phyloP scores from a whole-genome alignment of 768 basidiomycete species.

The Cystofilobasidium bisporidii region DNA sequence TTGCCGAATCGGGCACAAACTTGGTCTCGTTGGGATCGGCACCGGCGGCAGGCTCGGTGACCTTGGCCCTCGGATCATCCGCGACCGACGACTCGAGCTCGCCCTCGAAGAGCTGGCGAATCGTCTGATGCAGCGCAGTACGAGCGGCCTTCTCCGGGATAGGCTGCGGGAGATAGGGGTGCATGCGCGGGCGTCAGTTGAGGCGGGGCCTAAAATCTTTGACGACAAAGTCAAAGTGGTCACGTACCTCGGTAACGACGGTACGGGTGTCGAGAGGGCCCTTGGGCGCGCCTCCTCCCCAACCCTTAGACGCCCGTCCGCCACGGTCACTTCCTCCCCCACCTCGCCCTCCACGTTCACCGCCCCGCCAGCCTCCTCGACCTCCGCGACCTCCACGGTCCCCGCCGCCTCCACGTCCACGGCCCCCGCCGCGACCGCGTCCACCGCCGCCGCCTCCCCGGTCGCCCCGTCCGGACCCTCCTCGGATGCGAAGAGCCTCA shows the following conservation, averaged over 20 bases:
- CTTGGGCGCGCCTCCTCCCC: constrained; percentile 24
- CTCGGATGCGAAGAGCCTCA: constrained; percentile 8
- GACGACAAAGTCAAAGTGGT: neutral
- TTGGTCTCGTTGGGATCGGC: neutral
- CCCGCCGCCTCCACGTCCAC: constrained; percentile 25
- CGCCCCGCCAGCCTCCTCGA: constrained; percentile 32
- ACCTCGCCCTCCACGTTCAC: neutral
- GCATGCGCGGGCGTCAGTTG: neutral
- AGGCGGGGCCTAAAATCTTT: too few species aligned
- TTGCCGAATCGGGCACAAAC: neutral
- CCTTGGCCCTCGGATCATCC: constrained; percentile 34
- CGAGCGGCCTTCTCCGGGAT: constrained; percentile 71
- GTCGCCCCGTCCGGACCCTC: constrained; percentile 29
- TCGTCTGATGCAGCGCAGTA: constrained; percentile 66
- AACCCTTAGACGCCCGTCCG: constrained; percentile 21
- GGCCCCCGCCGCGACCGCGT: constrained; percentile 28
- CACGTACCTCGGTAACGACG: constrained; percentile 72
- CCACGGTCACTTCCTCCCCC: constrained; percentile 31
- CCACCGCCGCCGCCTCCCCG: constrained; percentile 35
- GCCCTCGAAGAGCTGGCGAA: constrained; percentile 71
- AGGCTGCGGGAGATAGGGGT: constrained; percentile 47
- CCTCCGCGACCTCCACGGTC: constrained; percentile 30
- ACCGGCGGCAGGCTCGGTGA: constrained; percentile 2
- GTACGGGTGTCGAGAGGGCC: constrained; percentile 49
- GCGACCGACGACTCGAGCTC: constrained; percentile 72